These are phyloP conservation scores for Pseudocercospora eumusae DNA, from an alignment of 2,329 filamentous ascomycete species.

Conservation along the genomic window DNA sequence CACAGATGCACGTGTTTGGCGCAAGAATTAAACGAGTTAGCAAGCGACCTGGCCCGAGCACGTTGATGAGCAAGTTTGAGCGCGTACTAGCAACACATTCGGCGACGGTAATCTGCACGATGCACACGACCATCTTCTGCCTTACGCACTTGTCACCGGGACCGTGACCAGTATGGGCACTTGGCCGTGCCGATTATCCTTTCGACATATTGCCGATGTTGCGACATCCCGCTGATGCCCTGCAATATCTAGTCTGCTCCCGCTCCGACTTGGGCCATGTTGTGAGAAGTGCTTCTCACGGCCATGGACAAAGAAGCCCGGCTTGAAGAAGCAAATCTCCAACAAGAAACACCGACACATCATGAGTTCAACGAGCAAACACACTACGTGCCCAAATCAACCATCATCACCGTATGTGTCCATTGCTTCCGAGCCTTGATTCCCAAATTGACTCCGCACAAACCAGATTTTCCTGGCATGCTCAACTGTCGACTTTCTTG, in stretches of 20 bases:
- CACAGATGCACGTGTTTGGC: not conserved
- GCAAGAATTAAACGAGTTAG: too few species aligned
- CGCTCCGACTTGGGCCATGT: not conserved
- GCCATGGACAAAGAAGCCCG: slow-evolving; percentile 20
- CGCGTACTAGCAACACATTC: slow-evolving; percentile 2
- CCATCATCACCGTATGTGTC: slow-evolving; percentile 53
- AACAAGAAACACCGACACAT: slow-evolving; percentile 14
- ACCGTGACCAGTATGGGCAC: too few species aligned
- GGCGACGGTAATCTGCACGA: too few species aligned
- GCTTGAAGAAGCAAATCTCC: slow-evolving; percentile 11
- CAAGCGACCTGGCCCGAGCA: slow-evolving; percentile 11
- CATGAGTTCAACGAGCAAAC: slow-evolving; percentile 58
- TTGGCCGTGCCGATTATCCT: not conserved
- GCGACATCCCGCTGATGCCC: not conserved
- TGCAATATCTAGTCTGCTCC: not conserved
- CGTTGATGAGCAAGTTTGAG: slow-evolving; percentile 25
- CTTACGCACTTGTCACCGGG: too few species aligned
- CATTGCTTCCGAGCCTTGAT: not conserved
- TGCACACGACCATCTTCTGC: slow-evolving; percentile 1
- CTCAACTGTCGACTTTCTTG: slow-evolving; percentile 57
- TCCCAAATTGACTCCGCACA: not conserved
- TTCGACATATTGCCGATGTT: not conserved
- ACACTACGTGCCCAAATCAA: slow-evolving; percentile 55
- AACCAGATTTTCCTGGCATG: slow-evolving; percentile 59
- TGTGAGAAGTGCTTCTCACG: not conserved